Evolutionary conservation across 1,139 yeast species (phyloP).

Genomic region (Saccharomyces pastorianus): DNA sequence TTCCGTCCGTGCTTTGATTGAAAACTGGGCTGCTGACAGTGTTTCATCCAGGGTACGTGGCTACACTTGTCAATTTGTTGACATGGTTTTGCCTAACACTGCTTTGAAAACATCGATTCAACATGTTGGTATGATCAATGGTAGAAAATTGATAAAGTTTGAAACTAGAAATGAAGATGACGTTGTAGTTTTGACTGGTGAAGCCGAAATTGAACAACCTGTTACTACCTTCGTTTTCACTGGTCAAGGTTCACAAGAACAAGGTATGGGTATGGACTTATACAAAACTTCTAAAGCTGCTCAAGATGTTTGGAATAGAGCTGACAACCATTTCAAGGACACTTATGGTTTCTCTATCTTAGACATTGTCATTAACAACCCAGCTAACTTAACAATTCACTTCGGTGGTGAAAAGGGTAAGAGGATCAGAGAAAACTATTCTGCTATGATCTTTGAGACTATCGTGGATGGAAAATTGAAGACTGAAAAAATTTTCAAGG

Average conservation of each 20-base stretch:
- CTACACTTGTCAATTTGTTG: slow-evolving; percentile 81
- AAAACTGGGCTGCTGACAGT: slow-evolving; percentile 97
- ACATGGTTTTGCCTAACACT: slow-evolving; percentile 97
- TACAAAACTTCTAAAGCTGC: slow-evolving; percentile 89
- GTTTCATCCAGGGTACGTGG: slow-evolving; percentile 94
- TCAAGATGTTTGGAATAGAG: slow-evolving; percentile 93
- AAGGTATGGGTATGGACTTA: slow-evolving; percentile 99
- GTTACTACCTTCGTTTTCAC: slow-evolving; percentile 94
- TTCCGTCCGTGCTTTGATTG: slow-evolving; percentile 87
- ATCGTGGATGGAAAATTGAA: slow-evolving; percentile 76
- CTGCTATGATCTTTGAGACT: slow-evolving; percentile 95
- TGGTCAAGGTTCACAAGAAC: slow-evolving; percentile 99
- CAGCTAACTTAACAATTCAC: slow-evolving; percentile 88
- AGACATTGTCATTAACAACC: slow-evolving; percentile 92
- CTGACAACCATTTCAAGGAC: slow-evolving; percentile 83
- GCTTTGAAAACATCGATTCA: slow-evolving; percentile 79
- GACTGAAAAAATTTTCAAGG: slow-evolving; percentile 92
- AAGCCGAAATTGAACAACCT: slow-evolving; percentile 98
- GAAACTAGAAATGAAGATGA: slow-evolving; percentile 80
- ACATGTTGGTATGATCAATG: slow-evolving; percentile 97
- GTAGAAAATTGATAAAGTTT: slow-evolving; percentile 93
- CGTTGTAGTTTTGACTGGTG: slow-evolving; percentile 77
- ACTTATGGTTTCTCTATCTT: slow-evolving; percentile 96
- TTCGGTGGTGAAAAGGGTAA: slow-evolving; percentile 98
- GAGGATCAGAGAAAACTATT: slow-evolving; percentile 86